phyloP scores from a whole-genome alignment of 495 filamentous ascomycete genomes.

The Gamarada debralockiae region DNA sequence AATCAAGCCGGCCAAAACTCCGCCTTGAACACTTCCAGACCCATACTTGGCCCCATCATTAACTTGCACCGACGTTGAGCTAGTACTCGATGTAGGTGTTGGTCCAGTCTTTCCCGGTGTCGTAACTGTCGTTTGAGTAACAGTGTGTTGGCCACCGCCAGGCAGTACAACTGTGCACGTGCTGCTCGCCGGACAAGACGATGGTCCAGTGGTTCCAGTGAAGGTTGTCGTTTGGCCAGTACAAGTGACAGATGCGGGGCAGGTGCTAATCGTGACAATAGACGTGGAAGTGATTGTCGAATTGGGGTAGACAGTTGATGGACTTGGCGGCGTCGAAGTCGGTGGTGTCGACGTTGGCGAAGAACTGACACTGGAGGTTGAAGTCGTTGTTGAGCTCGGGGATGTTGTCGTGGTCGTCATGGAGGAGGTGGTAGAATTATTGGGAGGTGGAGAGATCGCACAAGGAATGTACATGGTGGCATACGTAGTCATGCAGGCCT shows the following conservation, averaged over 20 bases:
- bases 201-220: conserved; percentile 4
- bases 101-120: conserved; percentile 1
- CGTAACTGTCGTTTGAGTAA: not conserved
- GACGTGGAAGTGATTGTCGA: conserved; percentile 4
- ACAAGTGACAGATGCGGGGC: conserved; percentile 7
- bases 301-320: not conserved
- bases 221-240: conserved; percentile 14
- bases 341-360: not conserved
- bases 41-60: too few relatives aligned
- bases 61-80: too few relatives aligned
- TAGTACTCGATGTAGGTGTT: not conserved
- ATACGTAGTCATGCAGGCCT: not conserved
- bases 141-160: not conserved
- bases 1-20: too few relatives aligned
- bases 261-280: conserved; percentile 5
- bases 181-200: not conserved
- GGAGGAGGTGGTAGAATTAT: not conserved
- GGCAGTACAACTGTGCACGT: conserved; percentile 10
- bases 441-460: not conserved
- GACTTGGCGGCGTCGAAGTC: not conserved
- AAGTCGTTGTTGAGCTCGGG: not conserved
- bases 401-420: not conserved
- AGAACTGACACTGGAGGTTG: not conserved
- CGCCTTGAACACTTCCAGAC: too few relatives aligned
- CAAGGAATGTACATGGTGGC: conserved; percentile 1